A percentile compares a stretch with the other conserved stretches of the same genome.
These are phyloP conservation scores for Xylaria castorea DNA, from an alignment of 495 filamentous ascomycete genomes.

Conservation along the genomic window DNA sequence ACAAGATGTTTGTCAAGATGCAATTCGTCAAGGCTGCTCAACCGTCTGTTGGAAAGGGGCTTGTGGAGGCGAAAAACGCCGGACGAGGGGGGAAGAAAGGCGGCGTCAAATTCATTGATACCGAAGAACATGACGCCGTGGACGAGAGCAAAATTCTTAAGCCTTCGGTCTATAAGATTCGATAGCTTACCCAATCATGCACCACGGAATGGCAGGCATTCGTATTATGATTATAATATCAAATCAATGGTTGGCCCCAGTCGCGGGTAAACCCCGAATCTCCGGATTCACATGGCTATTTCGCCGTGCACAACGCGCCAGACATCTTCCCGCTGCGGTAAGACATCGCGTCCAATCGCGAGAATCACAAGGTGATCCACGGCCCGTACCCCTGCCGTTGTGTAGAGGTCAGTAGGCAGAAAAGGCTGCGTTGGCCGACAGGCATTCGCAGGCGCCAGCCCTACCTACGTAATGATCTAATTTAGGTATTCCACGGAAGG, in stretches of 20 bases:
- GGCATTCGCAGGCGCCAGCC: slow-evolving; percentile 21
- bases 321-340: slow-evolving; percentile 1
- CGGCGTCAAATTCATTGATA: slow-evolving; percentile 62
- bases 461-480: slow-evolving; percentile 23
- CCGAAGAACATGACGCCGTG: slow-evolving; percentile 56
- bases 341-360: not conserved
- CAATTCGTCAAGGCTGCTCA: slow-evolving; percentile 81
- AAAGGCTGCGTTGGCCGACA: not conserved
- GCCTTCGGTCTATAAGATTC: slow-evolving; percentile 95
- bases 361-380: slow-evolving; percentile 9
- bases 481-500: not conserved
- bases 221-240: not conserved
- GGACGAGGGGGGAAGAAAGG: slow-evolving; percentile 60
- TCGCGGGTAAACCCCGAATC: not conserved
- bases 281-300: not conserved
- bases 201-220: not conserved
- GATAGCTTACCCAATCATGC: slow-evolving; percentile 51
- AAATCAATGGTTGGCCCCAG: not conserved
- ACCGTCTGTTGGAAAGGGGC: slow-evolving; percentile 74
- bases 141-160: slow-evolving; percentile 79
- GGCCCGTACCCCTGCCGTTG: not conserved
- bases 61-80: slow-evolving; percentile 42
- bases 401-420: slow-evolving; percentile 6
- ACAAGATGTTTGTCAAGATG: slow-evolving; percentile 99
- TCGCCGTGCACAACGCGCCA: not conserved